Percentiles rank a stretch among this genome's conserved stretches.
phyloP scores from a whole-genome alignment of 2,329 filamentous ascomycete genomes.

The Sphaerulina populicola region DNA sequence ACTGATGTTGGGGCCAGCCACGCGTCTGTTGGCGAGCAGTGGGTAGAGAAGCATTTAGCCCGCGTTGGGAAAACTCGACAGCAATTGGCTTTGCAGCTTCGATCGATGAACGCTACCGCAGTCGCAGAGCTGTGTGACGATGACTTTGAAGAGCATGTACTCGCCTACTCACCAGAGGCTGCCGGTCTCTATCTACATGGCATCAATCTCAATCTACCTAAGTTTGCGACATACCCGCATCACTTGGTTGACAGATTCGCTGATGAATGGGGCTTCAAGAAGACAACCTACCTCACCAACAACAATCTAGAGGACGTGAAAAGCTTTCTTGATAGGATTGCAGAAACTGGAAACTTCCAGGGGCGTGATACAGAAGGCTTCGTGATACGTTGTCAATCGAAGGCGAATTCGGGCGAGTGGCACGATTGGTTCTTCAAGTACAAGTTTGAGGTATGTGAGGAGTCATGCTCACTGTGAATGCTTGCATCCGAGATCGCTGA shows the following conservation, averaged over 20 bases:
- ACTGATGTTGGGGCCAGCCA: constrained; percentile 66
- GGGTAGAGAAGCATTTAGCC: constrained; percentile 71
- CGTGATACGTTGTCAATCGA: constrained; percentile 77
- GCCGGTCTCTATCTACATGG: constrained; percentile 93
- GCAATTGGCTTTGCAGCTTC: constrained; percentile 68
- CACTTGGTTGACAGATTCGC: constrained; percentile 81
- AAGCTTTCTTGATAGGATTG: constrained; percentile 71
- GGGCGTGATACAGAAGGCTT: constrained; percentile 95
- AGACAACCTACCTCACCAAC: constrained; percentile 71
- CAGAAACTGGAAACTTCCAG: constrained; percentile 80
- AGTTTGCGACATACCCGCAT: constrained; percentile 81
- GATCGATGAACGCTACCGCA: constrained; percentile 78
- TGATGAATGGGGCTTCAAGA: constrained; percentile 85
- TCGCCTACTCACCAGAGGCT: constrained; percentile 71
- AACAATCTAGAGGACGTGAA: constrained; percentile 67
- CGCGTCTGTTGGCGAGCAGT: constrained; percentile 71
- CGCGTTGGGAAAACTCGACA: constrained; percentile 67
- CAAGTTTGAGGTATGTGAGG: constrained; percentile 64
- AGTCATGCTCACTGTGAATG: neutral
- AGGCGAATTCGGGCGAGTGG: constrained; percentile 44
- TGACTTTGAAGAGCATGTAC: constrained; percentile 89
- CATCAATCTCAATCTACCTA: constrained; percentile 88
- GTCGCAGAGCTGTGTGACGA: constrained; percentile 96
- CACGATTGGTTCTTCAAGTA: constrained; percentile 99
- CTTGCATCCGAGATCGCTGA: neutral